phyloP scores from a whole-genome alignment of 108 stramenopile genomes.

The Phaeodactylum tricornutum region DNA sequence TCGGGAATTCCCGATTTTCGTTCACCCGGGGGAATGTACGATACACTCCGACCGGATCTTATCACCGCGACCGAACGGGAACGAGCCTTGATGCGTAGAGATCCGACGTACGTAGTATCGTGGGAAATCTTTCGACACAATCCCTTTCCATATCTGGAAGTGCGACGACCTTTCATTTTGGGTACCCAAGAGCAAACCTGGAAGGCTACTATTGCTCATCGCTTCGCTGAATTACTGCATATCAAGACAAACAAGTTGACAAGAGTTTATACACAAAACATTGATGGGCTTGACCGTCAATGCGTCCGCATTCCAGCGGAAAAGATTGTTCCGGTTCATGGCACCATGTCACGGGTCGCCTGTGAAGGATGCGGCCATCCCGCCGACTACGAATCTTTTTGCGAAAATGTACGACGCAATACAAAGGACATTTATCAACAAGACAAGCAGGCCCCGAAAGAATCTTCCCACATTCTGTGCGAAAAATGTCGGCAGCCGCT shows the following conservation, averaged over 20 bases:
- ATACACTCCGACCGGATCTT: slow-evolving; percentile 53
- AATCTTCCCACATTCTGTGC: slow-evolving; percentile 41
- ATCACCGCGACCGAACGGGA: slow-evolving; percentile 52
- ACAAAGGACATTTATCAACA: slow-evolving; percentile 65
- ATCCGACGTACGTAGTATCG: slow-evolving; percentile 57
- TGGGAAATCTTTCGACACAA: slow-evolving; percentile 48
- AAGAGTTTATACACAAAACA: slow-evolving; percentile 74
- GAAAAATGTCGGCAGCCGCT: slow-evolving; percentile 32
- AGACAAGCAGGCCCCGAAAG: slow-evolving; percentile 15
- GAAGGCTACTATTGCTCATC: slow-evolving; percentile 61
- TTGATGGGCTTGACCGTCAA: slow-evolving; percentile 71
- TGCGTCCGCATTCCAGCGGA: slow-evolving; percentile 32
- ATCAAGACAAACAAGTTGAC: slow-evolving; percentile 47
- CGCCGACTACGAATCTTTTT: slow-evolving; percentile 31
- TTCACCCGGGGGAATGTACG: slow-evolving; percentile 72
- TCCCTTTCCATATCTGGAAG: slow-evolving; percentile 65
- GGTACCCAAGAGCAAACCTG: slow-evolving; percentile 42
- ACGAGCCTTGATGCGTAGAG: slow-evolving; percentile 32
- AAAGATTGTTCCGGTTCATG: slow-evolving; percentile 57
- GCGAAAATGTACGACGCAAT: slow-evolving; percentile 24
- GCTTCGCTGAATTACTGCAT: slow-evolving; percentile 45
- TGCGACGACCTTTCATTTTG: slow-evolving; percentile 69
- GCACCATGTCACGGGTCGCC: slow-evolving; percentile 36
- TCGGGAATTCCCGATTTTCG: slow-evolving; percentile 84
- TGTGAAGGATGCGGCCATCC: slow-evolving; percentile 59